Evolutionary conservation across 345 rosid species (phyloP), one percentile per base, ranked within the genome.

Genomic region (Linum usitatissimum): DNA sequence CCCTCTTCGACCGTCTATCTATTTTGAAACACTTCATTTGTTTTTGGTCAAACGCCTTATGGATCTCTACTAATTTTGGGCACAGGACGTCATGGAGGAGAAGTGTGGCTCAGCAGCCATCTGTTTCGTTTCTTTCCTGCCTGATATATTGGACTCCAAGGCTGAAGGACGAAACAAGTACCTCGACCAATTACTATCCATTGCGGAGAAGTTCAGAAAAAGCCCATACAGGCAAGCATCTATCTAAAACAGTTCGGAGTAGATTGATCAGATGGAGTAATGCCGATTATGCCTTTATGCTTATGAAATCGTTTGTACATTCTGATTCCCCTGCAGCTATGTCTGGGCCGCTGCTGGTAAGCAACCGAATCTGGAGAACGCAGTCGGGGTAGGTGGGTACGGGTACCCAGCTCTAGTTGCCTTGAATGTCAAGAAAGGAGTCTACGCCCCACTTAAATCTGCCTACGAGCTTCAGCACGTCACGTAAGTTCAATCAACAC

Each of bases 401-500:
- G 99, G 99, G 6, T 94, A 90, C 61, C 97, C 99, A 8, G 99
- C 99, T 49, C 75, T 94, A 71, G 95, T 94, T 39, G 99, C 97
- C 36, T 71, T 94, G 84, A 94, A 94, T 66, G 73, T 80, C 59
- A 94, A 94, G 87, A 90, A 90, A 79, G 97, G 83, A 70, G 97
- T 84, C n/a, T 90, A 88, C 72, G 87, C 99, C 67, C 97, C 99
- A 21, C 91, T 94, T 30, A 88, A 82, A 80, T 87, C 97, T 55
- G 99, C 99, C 58, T 94, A 79, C 70, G 96, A 86, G 78, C 87
- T 88, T 23, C 90, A 78, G 40, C 95, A 90, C 34, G 70, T 94
- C 53, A 58, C 68, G 99, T 90, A 79, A 83, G 96, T 70, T 45
- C 56, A 39, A 64, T 61, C 53, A 40, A 6, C 13, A 12, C 48